Evolutionary conservation across 805 yeast species (phyloP), one percentile per base, ranked within the genome.

Genomic region (Metschnikowia picachoensis): DNA sequence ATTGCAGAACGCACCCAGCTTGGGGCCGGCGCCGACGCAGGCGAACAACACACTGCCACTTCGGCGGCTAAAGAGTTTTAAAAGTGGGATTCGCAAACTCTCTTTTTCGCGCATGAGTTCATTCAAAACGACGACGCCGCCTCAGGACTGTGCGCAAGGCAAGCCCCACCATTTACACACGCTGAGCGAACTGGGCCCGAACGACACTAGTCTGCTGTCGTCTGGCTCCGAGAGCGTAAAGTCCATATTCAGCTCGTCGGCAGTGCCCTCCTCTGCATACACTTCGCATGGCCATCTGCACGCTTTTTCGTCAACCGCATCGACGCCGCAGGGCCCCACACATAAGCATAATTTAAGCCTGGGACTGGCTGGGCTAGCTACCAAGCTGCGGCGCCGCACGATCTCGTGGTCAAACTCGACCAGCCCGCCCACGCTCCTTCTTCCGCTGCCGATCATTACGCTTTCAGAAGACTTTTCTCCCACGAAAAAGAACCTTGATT

Each of bases 371-470:
- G 27, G 44, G 39, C 37, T 46, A 43, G 42, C 30, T 16, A 27
- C 32, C 35, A 49, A 38, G 34, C 13, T 43, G 12, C 46, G 66
- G 29, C 49, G 60, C 14, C 40, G 66, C 32, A 58, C 62, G 10
- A 50, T 56, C n/a, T 59, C 65, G 2, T 44, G 55, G 31, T 60
- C 64, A 4, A 56, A 52, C 45, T 48, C 52, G 41, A 38, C 41
- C 31, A 34, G 54, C 12, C 40, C 50, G 29, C 48, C 57, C 15
- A 59, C 72, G 3, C 68, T 73, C 1, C 64, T 71, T 3, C 52
- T 61, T 30, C 56, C 67, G 20, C 68, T 69, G 33, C 75, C 76
- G 35, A 59, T 69, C 35, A 66, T 72, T 20, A 68, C 73, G 1
- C 56, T 72, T 16, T 59, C 68, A 14, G 76, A 71, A 37, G 68